Base-by-base conservation (phyloP, 169 alveolate genomes). In the Plasmodium chabaudi region DNA sequence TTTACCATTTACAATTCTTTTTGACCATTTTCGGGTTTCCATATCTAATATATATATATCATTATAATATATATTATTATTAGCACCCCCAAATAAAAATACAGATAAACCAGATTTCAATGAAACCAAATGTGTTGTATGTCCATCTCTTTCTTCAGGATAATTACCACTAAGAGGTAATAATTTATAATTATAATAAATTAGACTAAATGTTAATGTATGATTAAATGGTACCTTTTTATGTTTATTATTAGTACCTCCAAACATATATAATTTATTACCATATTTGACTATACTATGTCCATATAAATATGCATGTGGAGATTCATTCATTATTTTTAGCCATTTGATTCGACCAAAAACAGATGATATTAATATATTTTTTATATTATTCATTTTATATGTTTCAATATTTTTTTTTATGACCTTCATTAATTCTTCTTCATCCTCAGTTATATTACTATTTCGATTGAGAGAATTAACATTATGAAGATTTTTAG, bases 81-180 rank as follows among this genome's bases (percentile, higher is more conserved):
- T 92, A 87, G 91, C 93, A 17, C 97, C 97, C 1, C 97, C 97
- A 77, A 95, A 95, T n/a, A 95, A 65, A 70, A 95, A 92, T 19
- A 95, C 92, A 13, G 94, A 88, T 15, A 94, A 94, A 42, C 94
- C 91, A 67, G 84, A 93, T 49, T 91, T 91, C 46, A 94, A 47
- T 6, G 95, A 92, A 49, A 95, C 93, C 10, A 94, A 93, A 87
- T 94, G 94, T n/a, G 96, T 89, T 51, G 96, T 92, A 87, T 95
- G 95, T 6, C 97, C 97, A 65, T 95, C 97, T 56, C 97, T 69
- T 65, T 93, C 95, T 19, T 94, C 84, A 7, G 97, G 97, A 21
- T 87, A 74, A 17, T 93, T 96, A 3, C 97, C 97, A 19, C 95
- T 86, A 60, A 95, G 84, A 44, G 93, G 94, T 47, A 94, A 88